phyloP scores from a whole-genome alignment of 805 yeast species.

The Scheffersomyces ergatensis region DNA sequence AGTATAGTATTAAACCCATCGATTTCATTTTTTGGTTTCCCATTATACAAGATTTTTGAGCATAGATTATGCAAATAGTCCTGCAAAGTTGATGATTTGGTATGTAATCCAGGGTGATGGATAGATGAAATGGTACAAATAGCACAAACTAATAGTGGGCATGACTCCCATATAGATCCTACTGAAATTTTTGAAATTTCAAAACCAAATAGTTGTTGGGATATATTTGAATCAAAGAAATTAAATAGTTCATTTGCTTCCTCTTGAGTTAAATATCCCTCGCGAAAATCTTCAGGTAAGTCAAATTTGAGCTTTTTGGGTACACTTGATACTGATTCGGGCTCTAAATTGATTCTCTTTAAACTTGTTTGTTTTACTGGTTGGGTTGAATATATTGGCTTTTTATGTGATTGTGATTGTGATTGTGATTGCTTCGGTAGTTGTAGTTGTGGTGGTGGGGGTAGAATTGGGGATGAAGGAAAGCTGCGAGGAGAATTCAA shows the following conservation, averaged over 20 bases:
- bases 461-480: not conserved
- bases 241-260: constrained; percentile 49
- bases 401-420: not conserved
- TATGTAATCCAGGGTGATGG: constrained; percentile 48
- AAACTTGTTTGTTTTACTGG: not conserved
- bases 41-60: constrained; percentile 28
- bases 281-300: constrained; percentile 31
- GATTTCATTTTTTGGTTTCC: constrained; percentile 39
- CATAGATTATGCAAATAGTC: constrained; percentile 32
- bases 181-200: constrained; percentile 49
- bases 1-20: constrained; percentile 61
- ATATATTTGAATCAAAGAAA: constrained; percentile 52
- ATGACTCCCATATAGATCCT: constrained; percentile 49
- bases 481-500: not conserved
- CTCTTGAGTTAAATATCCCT: constrained; percentile 29
- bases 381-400: not conserved
- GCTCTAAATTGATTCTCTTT: constrained; percentile 1
- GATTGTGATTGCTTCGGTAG: not conserved
- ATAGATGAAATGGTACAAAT: constrained; percentile 62
- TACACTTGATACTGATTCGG: not conserved
- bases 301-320: not conserved
- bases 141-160: constrained; percentile 59
- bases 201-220: constrained; percentile 68
- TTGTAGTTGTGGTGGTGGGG: not conserved
- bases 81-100: constrained; percentile 25